Percentiles rank a stretch among this genome's conserved stretches.
Evolutionary conservation across 352 stramenopile species (phyloP).

Genomic region (Pythium aquatile): DNA sequence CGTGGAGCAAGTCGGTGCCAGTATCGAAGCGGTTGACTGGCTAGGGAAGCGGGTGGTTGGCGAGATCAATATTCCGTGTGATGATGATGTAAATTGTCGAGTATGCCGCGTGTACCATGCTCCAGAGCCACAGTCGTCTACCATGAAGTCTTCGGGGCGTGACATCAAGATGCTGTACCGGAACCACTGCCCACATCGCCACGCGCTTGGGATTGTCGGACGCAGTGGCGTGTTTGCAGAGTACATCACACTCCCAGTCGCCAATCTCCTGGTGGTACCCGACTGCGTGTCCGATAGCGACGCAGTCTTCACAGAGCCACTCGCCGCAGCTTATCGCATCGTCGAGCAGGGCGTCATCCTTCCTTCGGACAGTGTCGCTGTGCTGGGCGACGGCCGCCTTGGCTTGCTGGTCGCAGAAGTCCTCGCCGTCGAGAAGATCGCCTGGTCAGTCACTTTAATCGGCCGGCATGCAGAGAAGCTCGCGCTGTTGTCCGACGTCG

Average conservation of each 20-base stretch:
- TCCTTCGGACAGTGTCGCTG: conserved; percentile 46
- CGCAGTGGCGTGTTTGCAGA: conserved; percentile 69
- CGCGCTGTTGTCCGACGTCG: conserved; percentile 45
- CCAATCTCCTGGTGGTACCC: conserved; percentile 66
- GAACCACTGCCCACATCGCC: conserved; percentile 78
- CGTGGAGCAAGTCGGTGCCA: conserved; percentile 57
- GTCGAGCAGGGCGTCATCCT: conserved; percentile 57
- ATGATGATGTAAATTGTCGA: conserved; percentile 24
- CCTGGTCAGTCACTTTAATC: conserved; percentile 32
- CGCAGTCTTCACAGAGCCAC: conserved; percentile 63
- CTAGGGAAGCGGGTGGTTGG: conserved; percentile 85
- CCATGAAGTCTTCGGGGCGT: background rate
- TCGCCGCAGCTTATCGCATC: conserved; percentile 70
- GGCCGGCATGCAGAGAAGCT: conserved; percentile 64
- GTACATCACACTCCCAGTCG: conserved; percentile 61
- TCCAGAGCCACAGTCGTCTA: background rate
- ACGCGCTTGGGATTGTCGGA: conserved; percentile 71
- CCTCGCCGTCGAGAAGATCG: conserved; percentile 26
- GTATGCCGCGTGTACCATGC: conserved; percentile 24
- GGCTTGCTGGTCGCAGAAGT: conserved; percentile 73
- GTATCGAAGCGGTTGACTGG: conserved; percentile 36
- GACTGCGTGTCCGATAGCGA: conserved; percentile 37
- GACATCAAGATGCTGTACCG: conserved; percentile 25
- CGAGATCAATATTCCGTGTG: conserved; percentile 91
- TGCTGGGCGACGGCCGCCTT: conserved; percentile 76